These are phyloP conservation scores for Salix purpurea DNA, from an alignment of 345 rosid genomes.

Conservation along the genomic window DNA sequence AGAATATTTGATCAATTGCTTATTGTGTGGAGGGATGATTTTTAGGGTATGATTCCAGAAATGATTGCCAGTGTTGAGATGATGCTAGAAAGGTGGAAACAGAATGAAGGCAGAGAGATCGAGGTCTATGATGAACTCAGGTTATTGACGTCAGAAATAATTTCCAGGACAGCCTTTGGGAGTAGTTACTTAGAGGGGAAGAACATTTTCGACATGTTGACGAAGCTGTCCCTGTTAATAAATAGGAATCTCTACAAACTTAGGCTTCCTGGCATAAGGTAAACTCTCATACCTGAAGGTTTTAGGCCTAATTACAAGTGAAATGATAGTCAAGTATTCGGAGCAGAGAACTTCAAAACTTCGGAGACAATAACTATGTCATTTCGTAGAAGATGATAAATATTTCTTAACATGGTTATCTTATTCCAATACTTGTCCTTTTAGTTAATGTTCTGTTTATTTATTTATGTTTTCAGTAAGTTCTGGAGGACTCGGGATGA, in stretches of 20 bases:
- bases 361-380: neutral
- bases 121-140: conserved; percentile 38
- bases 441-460: neutral
- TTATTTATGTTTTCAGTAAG: conserved; percentile 16
- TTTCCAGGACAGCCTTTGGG: conserved; percentile 51
- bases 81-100: conserved; percentile 44
- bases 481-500: conserved; percentile 22
- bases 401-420: neutral
- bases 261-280: conserved; percentile 1
- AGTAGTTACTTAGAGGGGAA: conserved; percentile 44
- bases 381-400: too few relatives aligned
- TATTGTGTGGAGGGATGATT: neutral
- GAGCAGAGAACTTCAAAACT: too few relatives aligned
- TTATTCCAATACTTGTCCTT: neutral
- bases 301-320: neutral
- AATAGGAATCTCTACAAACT: conserved; percentile 8
- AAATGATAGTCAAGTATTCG: too few relatives aligned
- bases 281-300: neutral
- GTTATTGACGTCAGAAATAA: conserved; percentile 44
- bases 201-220: conserved; percentile 35
- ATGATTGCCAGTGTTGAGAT: conserved; percentile 32
- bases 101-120: conserved; percentile 30
- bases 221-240: conserved; percentile 11
- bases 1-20: too few relatives aligned
- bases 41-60: conserved; percentile 32